These are phyloP conservation scores for Claviceps sp. DNA, from an alignment of 2,329 filamentous ascomycete species.

Conservation along the genomic window DNA sequence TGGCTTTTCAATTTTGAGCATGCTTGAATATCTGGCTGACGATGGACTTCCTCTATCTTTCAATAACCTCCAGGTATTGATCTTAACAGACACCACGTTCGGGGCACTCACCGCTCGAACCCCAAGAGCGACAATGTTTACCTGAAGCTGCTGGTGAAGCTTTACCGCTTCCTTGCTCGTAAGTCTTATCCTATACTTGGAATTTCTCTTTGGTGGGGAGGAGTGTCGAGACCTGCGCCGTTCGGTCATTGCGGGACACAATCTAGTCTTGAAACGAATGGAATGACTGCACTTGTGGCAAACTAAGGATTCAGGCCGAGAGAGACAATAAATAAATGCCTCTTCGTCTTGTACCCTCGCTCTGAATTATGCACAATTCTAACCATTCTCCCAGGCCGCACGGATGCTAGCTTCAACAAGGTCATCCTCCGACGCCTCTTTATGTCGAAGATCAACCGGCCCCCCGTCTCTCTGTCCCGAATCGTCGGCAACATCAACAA, in stretches of 20 bases:
- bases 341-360: too few relatives aligned
- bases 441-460: constrained; percentile 97
- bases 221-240: not conserved
- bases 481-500: constrained; percentile 60
- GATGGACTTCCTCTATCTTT: constrained; percentile 26
- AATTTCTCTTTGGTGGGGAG: not conserved
- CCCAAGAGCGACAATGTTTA: constrained; percentile 98
- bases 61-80: constrained; percentile 46
- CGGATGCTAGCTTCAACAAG: constrained; percentile 97
- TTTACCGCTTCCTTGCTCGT: constrained; percentile 94
- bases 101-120: constrained; percentile 72
- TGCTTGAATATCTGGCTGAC: constrained; percentile 52
- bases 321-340: too few relatives aligned
- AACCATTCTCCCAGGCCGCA: constrained; percentile 52
- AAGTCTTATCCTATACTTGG: constrained; percentile 30
- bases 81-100: constrained; percentile 57
- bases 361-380: constrained; percentile 2
- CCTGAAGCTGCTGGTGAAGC: constrained; percentile 93
- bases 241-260: not conserved
- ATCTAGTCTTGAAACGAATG: not conserved
- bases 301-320: too few relatives aligned
- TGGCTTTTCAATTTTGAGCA: constrained; percentile 36
- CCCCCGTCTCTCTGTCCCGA: constrained; percentile 86
- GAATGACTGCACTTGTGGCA: not conserved
- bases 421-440: constrained; percentile 93